phyloP scores from a whole-genome alignment of 257 asterid species.

The Voacanga thouarsii region DNA sequence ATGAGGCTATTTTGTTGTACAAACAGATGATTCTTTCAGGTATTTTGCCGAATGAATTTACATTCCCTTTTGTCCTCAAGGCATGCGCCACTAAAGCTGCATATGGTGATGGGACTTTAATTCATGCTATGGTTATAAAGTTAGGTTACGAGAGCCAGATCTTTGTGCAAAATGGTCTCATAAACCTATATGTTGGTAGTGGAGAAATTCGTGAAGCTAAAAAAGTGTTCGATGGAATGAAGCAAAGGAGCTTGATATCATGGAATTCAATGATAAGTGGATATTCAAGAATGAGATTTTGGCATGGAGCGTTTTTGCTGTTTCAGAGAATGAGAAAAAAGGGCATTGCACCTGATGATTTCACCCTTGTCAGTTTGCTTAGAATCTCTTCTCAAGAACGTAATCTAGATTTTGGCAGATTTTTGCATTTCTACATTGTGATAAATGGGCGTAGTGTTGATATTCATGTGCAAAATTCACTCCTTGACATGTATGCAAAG shows the following conservation, averaged over 20 bases:
- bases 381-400: conserved; percentile 38
- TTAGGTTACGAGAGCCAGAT: conserved; percentile 27
- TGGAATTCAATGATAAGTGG: conserved; percentile 60
- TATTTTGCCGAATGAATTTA: conserved; percentile 23
- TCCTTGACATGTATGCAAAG: conserved; percentile 23
- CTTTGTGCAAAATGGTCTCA: conserved; percentile 28
- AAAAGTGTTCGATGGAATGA: conserved; percentile 55
- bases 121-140: conserved; percentile 22
- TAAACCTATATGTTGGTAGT: conserved; percentile 24
- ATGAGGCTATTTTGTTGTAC: conserved; percentile 16
- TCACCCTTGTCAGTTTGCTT: conserved; percentile 54
- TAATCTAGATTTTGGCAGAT: conserved; percentile 37
- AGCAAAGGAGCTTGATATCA: conserved; percentile 47
- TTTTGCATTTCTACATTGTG: conserved; percentile 46
- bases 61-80: conserved; percentile 30
- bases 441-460: conserved; percentile 13
- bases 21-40: conserved; percentile 15
- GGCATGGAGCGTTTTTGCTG: conserved; percentile 28
- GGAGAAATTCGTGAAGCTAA: neutral
- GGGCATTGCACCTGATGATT: conserved; percentile 52
- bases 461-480: conserved; percentile 28
- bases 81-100: conserved; percentile 14
- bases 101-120: conserved; percentile 10
- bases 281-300: conserved; percentile 36
- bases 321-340: conserved; percentile 39